A percentile compares a stretch with the other conserved stretches of the same genome.
Evolutionary conservation across 495 filamentous ascomycete genomes (phyloP).

Genomic region (Aspergillus steynii): DNA sequence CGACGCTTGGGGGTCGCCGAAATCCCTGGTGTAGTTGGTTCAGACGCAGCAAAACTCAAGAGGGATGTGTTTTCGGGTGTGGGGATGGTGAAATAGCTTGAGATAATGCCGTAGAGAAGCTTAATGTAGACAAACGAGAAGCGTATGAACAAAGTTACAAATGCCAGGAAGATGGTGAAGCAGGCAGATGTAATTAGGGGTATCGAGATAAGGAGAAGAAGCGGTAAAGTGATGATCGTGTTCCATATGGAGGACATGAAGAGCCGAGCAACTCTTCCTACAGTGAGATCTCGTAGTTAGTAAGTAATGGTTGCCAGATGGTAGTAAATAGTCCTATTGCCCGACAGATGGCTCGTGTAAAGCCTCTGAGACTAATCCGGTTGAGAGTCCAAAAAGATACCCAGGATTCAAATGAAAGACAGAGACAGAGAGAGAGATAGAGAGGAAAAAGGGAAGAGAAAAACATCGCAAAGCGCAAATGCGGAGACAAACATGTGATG

Average conservation of each 20-base stretch:
- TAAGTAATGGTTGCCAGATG: background rate
- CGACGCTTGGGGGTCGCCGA: slow-evolving; percentile 15
- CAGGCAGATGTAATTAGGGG: slow-evolving; percentile 69
- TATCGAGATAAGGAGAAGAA: slow-evolving; percentile 64
- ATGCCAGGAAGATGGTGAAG: slow-evolving; percentile 66
- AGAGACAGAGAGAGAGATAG: too few species aligned
- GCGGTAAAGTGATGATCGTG: slow-evolving; percentile 58
- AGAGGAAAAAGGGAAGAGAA: background rate
- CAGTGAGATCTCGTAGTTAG: background rate
- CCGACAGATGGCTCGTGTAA: too few species aligned
- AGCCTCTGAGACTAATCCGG: too few species aligned
- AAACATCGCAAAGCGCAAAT: slow-evolving; percentile 9
- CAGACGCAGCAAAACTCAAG: slow-evolving; percentile 33
- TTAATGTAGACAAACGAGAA: slow-evolving; percentile 70
- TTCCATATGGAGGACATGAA: slow-evolving; percentile 47
- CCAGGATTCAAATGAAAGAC: too few species aligned
- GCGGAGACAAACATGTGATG: slow-evolving; percentile 39
- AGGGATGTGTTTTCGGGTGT: slow-evolving; percentile 30
- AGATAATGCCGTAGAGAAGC: slow-evolving; percentile 58
- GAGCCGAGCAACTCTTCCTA: slow-evolving; percentile 13
- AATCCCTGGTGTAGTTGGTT: slow-evolving; percentile 31
- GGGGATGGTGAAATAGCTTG: slow-evolving; percentile 55
- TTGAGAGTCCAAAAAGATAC: too few species aligned
- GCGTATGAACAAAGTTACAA: slow-evolving; percentile 63
- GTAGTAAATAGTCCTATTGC: background rate